Conservation (phyloP, 2,329 filamentous ascomycete genomes). For the Colletotrichum sidae region DNA sequence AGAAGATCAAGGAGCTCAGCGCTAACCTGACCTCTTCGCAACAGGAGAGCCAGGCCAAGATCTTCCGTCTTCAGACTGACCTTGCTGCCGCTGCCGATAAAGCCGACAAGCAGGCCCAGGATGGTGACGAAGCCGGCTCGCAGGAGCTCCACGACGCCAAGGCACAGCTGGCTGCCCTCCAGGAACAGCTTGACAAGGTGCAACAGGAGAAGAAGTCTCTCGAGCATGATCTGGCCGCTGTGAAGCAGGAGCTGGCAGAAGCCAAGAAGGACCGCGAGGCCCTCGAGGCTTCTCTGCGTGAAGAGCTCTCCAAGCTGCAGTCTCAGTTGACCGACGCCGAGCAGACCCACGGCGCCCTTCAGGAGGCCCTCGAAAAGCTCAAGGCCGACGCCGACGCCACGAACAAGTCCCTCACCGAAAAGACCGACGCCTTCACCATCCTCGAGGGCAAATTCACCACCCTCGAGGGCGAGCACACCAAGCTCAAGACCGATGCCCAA, state of each 20-base stretch:
- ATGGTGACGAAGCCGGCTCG: slow-evolving; percentile 41
- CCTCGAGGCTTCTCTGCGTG: slow-evolving; percentile 46
- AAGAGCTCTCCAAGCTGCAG: slow-evolving; percentile 48
- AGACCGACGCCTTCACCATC: slow-evolving; percentile 44
- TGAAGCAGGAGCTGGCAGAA: slow-evolving; percentile 49
- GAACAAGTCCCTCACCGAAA: slow-evolving; percentile 42
- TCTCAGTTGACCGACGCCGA: slow-evolving; percentile 48
- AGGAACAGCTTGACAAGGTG: slow-evolving; percentile 42
- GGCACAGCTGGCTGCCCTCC: slow-evolving; percentile 45
- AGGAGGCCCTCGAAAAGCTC: slow-evolving; percentile 45
- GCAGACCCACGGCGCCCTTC: slow-evolving; percentile 47
- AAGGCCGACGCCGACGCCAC: slow-evolving; percentile 47
- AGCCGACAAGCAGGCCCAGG: slow-evolving; percentile 40
- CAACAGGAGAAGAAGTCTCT: slow-evolving; percentile 46
- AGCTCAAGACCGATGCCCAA: slow-evolving; percentile 44
- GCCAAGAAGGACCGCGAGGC: slow-evolving; percentile 49
- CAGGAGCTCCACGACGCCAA: slow-evolving; percentile 39
- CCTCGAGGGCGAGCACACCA: slow-evolving; percentile 43
- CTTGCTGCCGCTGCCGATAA: slow-evolving; percentile 44
- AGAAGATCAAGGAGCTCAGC: slow-evolving; percentile 52
- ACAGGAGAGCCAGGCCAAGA: slow-evolving; percentile 47
- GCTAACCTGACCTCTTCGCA: slow-evolving; percentile 45
- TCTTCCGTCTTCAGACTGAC: slow-evolving; percentile 50
- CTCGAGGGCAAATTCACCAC: slow-evolving; percentile 43
- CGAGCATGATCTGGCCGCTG: slow-evolving; percentile 47